Evolutionary conservation across 805 yeast genomes (phyloP).

Genomic region (Kodamaea jinghongensis): DNA sequence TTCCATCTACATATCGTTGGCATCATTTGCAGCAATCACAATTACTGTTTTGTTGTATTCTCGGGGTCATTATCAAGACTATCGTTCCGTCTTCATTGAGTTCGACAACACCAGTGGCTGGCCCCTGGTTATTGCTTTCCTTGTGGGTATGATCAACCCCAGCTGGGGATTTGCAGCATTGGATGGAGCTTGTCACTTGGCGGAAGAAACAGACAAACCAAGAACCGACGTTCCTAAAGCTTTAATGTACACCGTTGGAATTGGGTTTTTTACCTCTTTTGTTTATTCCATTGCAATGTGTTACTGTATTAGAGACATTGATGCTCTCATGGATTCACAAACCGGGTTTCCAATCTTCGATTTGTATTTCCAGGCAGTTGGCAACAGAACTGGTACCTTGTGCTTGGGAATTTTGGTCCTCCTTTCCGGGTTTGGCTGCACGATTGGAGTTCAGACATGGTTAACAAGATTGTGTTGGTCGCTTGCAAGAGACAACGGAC

Average conservation of each 20-base stretch:
- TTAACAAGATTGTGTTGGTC: constrained; percentile 45
- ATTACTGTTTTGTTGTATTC: constrained; percentile 38
- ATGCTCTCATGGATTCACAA: constrained; percentile 23
- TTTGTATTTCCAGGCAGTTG: constrained; percentile 38
- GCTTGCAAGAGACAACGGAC: constrained; percentile 42
- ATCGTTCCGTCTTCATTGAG: constrained; percentile 24
- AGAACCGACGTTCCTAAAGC: constrained; percentile 39
- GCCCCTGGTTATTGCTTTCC: constrained; percentile 35
- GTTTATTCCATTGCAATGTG: constrained; percentile 41
- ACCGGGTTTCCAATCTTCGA: constrained; percentile 42
- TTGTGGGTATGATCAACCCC: constrained; percentile 37
- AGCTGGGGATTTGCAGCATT: constrained; percentile 40
- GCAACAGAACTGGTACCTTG: constrained; percentile 33
- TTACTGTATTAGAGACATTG: constrained; percentile 34
- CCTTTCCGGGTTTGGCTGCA: constrained; percentile 37
- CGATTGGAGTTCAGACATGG: constrained; percentile 42
- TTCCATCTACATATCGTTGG: constrained; percentile 34
- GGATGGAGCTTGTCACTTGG: constrained; percentile 43
- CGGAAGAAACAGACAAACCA: constrained; percentile 39
- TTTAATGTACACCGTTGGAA: constrained; percentile 39
- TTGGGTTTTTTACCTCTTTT: constrained; percentile 39
- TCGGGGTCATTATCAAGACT: constrained; percentile 29
- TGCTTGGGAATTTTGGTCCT: constrained; percentile 34
- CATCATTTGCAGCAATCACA: constrained; percentile 32
- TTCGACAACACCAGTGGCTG: constrained; percentile 28